Evolutionary conservation across 176 grass and related monocot species (phyloP), one percentile per base, ranked within the genome.

Genomic region (Cenchrus americanus): DNA sequence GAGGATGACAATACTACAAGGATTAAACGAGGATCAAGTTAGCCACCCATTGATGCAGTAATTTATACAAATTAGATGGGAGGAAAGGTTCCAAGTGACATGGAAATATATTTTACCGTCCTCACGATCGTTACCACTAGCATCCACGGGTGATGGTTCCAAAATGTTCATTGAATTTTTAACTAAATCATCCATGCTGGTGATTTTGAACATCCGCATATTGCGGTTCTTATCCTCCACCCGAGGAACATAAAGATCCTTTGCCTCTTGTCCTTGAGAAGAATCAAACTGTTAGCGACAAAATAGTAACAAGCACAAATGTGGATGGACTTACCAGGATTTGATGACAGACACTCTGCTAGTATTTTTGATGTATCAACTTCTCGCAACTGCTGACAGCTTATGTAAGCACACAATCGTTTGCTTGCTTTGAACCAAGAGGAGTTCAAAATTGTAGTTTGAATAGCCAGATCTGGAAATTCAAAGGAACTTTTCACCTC

Each of bases 81-180:
- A 3, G 6, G 51, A 73, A 78, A 68, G 4, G 32, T 73, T 68
- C 2, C 7, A 37, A 59, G 27, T 55, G 71, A 64, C 14, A 78
- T 26, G 14, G 3, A 78, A 55, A 76, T 77, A 55, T 54, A 67
- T 34, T 83, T n/a, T 95, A 98, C 96, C 89, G 81, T 98, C 96
- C 89, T 94, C 85, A 49, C 87, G 87, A 79, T 84, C 68, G 55
- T 75, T 90, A 26, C 88, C 87, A 19, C 48, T 84, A 87, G 83
- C 76, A 89, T 95, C 87, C 11, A 87, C 6, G n/a, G 91, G 89
- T 22, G 87, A 92, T 26, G 96, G 93, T 73, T 99, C 96, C 81
- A 99, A 41, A 79, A 99, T 99, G 27, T 99, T 96, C 96, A 99
- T 96, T 63, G 93, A 96, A 92, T 94, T 96, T 63, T 88, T 84